A percentile compares a stretch with the other conserved stretches of the same genome.
phyloP scores from a whole-genome alignment of 1,139 yeast species.

The Yamadazyma dushanensis region DNA sequence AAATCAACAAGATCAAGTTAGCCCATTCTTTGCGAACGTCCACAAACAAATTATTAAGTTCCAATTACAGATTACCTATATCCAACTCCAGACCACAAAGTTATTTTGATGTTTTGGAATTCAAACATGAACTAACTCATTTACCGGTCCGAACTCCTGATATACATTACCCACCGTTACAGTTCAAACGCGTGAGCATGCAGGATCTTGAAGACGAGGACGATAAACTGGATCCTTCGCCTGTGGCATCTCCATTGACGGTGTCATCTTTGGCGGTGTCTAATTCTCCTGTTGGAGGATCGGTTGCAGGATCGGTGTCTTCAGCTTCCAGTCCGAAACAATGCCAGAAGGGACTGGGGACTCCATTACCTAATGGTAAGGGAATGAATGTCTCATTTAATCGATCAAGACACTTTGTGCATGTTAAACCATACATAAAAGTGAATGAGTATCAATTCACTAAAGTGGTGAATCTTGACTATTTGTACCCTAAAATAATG shows the following conservation, averaged over 20 bases:
- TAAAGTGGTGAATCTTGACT: constrained; percentile 13
- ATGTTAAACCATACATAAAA: constrained; percentile 6
- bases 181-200: constrained; percentile 17
- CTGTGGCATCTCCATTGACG: constrained; percentile 1
- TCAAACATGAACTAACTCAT: constrained; percentile 25
- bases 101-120: constrained; percentile 20
- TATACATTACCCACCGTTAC: constrained; percentile 25
- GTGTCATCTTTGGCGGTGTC: no score
- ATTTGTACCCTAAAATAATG: constrained; percentile 8
- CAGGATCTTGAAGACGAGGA: constrained; percentile 8
- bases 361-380: constrained; percentile 1
- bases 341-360: no score
- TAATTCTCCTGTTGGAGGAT: no score
- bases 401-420: constrained; percentile 6
- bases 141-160: constrained; percentile 26
- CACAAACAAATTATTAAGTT: constrained; percentile 29
- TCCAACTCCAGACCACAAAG: constrained; percentile 12
- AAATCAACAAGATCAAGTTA: constrained; percentile 26
- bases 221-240: constrained; percentile 6
- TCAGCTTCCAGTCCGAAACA: no score
- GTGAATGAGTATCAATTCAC: constrained; percentile 15
- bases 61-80: constrained; percentile 31
- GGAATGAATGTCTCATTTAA: constrained; percentile 2
- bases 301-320: no score
- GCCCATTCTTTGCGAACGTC: constrained; percentile 31